Percentiles rank a stretch among this genome's conserved stretches.
Conservation (phyloP, 441 rosid species). For the Geranium incanum region DNA sequence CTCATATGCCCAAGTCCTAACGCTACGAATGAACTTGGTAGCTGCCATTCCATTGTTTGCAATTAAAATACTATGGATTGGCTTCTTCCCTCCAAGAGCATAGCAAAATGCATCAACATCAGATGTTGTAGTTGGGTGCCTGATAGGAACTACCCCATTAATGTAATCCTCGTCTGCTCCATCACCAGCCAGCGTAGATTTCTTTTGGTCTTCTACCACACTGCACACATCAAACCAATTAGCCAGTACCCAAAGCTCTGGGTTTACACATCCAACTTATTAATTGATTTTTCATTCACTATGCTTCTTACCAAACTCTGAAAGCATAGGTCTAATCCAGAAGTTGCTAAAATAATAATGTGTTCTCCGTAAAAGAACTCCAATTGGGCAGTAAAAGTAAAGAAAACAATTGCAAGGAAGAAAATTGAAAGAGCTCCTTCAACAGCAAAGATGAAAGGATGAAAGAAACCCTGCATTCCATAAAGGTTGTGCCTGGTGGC, state of each 20-base stretch:
- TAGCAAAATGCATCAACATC: slow-evolving; percentile 75
- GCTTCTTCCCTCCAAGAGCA: slow-evolving; percentile 77
- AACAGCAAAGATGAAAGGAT: not conserved
- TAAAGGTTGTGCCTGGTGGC: not conserved
- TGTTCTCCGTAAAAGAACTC: not conserved
- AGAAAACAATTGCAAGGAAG: not conserved
- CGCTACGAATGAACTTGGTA: slow-evolving; percentile 92
- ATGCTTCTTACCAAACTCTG: not conserved
- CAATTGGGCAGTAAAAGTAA: not conserved
- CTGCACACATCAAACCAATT: slow-evolving; percentile 28
- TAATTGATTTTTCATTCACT: not conserved
- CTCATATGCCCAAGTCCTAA: slow-evolving; percentile 97
- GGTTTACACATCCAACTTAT: not conserved
- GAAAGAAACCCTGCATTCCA: not conserved
- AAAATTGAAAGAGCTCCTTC: not conserved
- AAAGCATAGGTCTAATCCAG: not conserved
- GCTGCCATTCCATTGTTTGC: slow-evolving; percentile 99
- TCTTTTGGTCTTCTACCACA: slow-evolving; percentile 54
- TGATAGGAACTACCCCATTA: slow-evolving; percentile 46
- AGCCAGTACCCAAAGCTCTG: not conserved
- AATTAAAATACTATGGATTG: slow-evolving; percentile 84
- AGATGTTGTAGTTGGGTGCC: slow-evolving; percentile 53
- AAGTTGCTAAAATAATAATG: not conserved
- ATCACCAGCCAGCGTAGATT: slow-evolving; percentile 35
- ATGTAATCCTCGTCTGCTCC: slow-evolving; percentile 46